A percentile compares a stretch with the other conserved stretches of the same genome.
phyloP scores from a whole-genome alignment of 805 yeast species.

The Metschnikowia lachancei region DNA sequence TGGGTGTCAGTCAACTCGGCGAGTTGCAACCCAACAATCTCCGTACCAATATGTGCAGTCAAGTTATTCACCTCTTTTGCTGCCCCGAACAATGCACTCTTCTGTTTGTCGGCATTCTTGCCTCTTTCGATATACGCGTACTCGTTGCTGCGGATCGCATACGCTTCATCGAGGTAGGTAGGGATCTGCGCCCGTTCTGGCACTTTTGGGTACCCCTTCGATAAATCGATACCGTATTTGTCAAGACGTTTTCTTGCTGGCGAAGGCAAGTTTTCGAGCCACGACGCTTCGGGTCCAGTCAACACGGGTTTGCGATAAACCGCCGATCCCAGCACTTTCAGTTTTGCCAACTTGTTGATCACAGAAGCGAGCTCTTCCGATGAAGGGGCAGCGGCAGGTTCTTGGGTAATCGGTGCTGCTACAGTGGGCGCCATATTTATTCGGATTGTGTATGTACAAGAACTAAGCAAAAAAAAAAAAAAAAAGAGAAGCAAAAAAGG shows the following conservation, averaged over 20 bases:
- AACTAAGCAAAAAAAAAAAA: no score
- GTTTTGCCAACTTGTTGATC: conserved; percentile 6
- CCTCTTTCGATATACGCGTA: conserved; percentile 24
- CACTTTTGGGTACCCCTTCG: conserved; percentile 24
- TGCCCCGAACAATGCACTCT: conserved; percentile 28
- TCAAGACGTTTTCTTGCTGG: conserved; percentile 22
- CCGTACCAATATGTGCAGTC: conserved; percentile 29
- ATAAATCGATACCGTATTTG: conserved; percentile 23
- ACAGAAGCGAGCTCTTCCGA: not conserved
- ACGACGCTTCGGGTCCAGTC: conserved; percentile 5
- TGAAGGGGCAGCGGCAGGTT: not conserved
- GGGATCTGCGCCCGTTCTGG: conserved; percentile 23
- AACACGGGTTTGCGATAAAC: conserved; percentile 3
- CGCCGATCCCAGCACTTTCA: conserved; percentile 4
- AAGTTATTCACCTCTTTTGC: conserved; percentile 25
- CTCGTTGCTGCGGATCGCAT: conserved; percentile 19
- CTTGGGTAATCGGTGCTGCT: not conserved
- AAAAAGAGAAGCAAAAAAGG: no score
- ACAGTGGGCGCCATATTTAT: not conserved
- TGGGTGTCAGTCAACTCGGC: conserved; percentile 25
- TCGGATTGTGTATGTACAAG: no score
- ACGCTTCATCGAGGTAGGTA: conserved; percentile 24
- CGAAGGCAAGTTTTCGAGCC: conserved; percentile 19
- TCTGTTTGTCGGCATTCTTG: conserved; percentile 25
- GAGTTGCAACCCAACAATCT: conserved; percentile 27